phyloP scores from a whole-genome alignment of 2,329 filamentous ascomycete genomes.

The Tolypocladium capitatum region DNA sequence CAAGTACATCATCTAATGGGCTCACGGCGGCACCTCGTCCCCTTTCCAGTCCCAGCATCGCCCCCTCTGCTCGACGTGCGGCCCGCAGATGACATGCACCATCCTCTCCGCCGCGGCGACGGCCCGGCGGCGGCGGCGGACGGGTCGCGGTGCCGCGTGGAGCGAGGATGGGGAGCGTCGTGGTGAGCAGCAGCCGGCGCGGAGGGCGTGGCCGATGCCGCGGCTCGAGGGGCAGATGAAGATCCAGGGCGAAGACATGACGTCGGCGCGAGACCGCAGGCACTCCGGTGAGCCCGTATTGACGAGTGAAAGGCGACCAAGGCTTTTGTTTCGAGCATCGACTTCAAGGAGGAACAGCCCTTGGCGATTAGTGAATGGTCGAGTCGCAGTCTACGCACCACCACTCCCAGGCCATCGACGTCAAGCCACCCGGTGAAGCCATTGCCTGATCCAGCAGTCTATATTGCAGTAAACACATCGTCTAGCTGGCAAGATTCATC shows the following conservation, averaged over 20 bases:
- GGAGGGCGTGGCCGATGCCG: conserved; percentile 35
- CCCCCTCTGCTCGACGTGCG: conserved; percentile 40
- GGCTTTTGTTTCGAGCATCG: too few relatives aligned
- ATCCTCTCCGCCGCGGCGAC: conserved; percentile 53
- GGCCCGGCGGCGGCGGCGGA: conserved; percentile 19
- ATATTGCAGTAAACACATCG: too few relatives aligned
- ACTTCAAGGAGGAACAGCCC: too few relatives aligned
- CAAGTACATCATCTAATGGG: neutral
- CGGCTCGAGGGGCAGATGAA: conserved; percentile 33
- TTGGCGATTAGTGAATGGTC: too few relatives aligned
- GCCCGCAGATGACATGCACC: conserved; percentile 41
- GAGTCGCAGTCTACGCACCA: too few relatives aligned
- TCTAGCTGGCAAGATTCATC: too few relatives aligned
- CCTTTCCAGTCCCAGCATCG: conserved; percentile 59
- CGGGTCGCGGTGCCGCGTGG: conserved; percentile 24
- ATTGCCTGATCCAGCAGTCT: too few relatives aligned
- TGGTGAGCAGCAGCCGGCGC: conserved; percentile 32
- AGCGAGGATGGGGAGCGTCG: conserved; percentile 33
- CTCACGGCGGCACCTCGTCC: conserved; percentile 45
- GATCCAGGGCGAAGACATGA: conserved; percentile 38
- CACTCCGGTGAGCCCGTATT: too few relatives aligned
- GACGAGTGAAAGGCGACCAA: too few relatives aligned
- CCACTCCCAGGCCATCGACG: too few relatives aligned
- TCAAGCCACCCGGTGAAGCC: too few relatives aligned
- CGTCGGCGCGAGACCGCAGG: too few relatives aligned